phyloP scores from a whole-genome alignment of 768 basidiomycete genomes.

The Infundibulicybe gibba region DNA sequence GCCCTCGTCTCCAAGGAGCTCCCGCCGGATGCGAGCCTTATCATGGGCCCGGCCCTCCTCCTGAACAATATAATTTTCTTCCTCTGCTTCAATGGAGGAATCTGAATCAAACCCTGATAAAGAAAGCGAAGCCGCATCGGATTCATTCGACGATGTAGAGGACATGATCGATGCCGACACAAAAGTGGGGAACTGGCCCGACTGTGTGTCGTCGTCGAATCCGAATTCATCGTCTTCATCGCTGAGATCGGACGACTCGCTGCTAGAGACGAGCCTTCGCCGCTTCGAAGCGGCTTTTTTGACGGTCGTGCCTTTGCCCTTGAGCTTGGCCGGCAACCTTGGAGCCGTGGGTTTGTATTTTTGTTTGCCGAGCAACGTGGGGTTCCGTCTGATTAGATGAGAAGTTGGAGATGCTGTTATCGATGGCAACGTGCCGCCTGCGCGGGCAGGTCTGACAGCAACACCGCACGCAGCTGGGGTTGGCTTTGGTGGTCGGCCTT shows the following conservation, averaged over 20 bases:
- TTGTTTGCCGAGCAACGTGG: slow-evolving; percentile 10
- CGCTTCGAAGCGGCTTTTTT: slow-evolving; percentile 30
- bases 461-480: slow-evolving; percentile 29
- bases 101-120: slow-evolving; percentile 46
- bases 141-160: slow-evolving; percentile 40
- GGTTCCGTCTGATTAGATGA: slow-evolving; percentile 7
- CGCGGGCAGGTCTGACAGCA: slow-evolving; percentile 14
- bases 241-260: slow-evolving; percentile 29
- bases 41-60: slow-evolving; percentile 30
- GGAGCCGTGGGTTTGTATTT: slow-evolving; percentile 17
- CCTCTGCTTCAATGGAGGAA: slow-evolving; percentile 56
- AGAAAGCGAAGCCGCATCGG: slow-evolving; percentile 35
- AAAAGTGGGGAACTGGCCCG: slow-evolving; percentile 59
- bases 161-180: slow-evolving; percentile 60
- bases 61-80: slow-evolving; percentile 54
- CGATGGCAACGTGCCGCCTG: slow-evolving; percentile 13
- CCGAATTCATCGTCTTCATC: slow-evolving; percentile 29
- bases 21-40: slow-evolving; percentile 55
- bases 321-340: slow-evolving; percentile 19
- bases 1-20: slow-evolving; percentile 52
- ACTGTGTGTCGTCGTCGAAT: slow-evolving; percentile 25
- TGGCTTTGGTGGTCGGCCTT: slow-evolving; percentile 56
- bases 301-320: slow-evolving; percentile 18
- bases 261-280: slow-evolving; percentile 25
- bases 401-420: slow-evolving; percentile 5